Conservation (phyloP, 2,329 filamentous ascomycete genomes). For the Zymoseptoria crescenta region DNA sequence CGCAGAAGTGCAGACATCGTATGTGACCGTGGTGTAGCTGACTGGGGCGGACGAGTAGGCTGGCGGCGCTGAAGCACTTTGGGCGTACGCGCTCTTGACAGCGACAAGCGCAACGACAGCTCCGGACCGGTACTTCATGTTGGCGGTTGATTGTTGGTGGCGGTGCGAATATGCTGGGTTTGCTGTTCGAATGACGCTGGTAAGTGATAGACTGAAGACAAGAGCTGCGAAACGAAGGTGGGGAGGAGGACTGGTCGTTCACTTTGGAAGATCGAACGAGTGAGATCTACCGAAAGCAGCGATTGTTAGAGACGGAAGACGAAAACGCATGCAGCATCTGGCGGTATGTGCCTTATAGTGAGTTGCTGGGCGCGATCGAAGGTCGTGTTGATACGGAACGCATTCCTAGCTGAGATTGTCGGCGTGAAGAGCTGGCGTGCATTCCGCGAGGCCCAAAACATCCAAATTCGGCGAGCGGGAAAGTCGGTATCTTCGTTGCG, state of each 20-base stretch:
- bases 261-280: constrained; percentile 25
- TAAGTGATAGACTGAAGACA: constrained; percentile 1
- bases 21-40: constrained; percentile 28
- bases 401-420: constrained; percentile 15
- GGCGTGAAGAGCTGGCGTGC: neutral
- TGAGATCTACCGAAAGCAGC: constrained; percentile 21
- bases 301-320: constrained; percentile 13
- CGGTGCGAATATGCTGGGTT: neutral
- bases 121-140: constrained; percentile 23
- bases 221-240: constrained; percentile 4
- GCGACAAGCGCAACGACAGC: constrained; percentile 19
- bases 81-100: constrained; percentile 21
- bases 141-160: neutral
- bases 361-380: constrained; percentile 10
- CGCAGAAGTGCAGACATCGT: constrained; percentile 26
- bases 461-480: neutral
- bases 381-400: constrained; percentile 10
- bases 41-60: constrained; percentile 8
- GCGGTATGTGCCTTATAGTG: constrained; percentile 16
- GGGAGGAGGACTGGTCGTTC: neutral
- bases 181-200: constrained; percentile 6
- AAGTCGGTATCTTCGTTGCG: too few relatives aligned
- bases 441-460: neutral
- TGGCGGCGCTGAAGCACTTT: constrained; percentile 8
- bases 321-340: constrained; percentile 10